Evolutionary conservation across 1,139 yeast species (phyloP), one percentile per base, ranked within the genome.

Genomic region (Nakaseomyces uthaithaninus): DNA sequence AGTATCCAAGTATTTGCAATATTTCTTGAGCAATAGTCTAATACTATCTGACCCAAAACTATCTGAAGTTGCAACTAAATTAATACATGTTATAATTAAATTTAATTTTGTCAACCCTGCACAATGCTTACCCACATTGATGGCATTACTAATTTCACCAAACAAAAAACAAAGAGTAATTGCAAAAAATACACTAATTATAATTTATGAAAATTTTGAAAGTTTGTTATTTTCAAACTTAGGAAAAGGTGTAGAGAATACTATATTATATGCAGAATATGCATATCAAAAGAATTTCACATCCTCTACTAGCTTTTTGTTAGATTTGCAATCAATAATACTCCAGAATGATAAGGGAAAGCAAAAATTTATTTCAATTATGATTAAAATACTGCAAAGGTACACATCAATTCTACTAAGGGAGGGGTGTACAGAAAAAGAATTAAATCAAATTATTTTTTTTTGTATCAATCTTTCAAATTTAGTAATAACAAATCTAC

Each of bases 101-200:
- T 67, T 75, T 39, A 94, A 94, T 0, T 79, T 75, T 58, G 82
- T 81, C 0, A 84, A 81, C 53, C 95, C 94, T 1, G 74, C 80
- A 42, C 52, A 69, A 4, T 76, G 87, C 49, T 72, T 80, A 10
- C 73, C 89, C 0, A 78, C 86, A 0, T 67, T 83, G 2, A 71
- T 85, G 42, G 91, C 91, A 0, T 63, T 86, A 33, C 77, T 79
- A 45, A 69, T 84, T 0, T 75, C 86, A 1, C 59, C 66, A 0
- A 62, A 65, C 20, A 54, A 54, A 2, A 58, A 60, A n/a, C 65
- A 81, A 20, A 64, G 70, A 27, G 58, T 58, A 1, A 60, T 71
- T 8, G 84, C 89, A 0, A 46, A 64, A 2, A 69, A 67, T 2
- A 63, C 82, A 42, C 82, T 82, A 50, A 55, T 55, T 20, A 74